Percentiles rank a stretch among this genome's conserved stretches.
phyloP scores from a whole-genome alignment of 1,284 basidiomycete species.

The Moesziomyces antarcticus region DNA sequence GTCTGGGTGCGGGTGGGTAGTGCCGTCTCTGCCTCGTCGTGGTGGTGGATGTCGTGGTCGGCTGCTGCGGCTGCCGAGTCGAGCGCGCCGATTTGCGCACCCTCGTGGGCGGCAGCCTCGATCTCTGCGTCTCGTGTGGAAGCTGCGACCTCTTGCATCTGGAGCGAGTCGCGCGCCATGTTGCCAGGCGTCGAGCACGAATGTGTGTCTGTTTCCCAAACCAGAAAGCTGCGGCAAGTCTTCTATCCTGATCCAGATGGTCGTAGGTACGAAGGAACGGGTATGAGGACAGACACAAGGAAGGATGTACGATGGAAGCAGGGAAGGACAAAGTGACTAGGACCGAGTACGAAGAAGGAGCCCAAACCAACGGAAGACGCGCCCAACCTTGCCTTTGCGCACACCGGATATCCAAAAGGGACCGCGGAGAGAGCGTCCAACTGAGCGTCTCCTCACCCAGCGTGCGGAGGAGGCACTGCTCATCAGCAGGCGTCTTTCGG shows the following conservation, averaged over 20 bases:
- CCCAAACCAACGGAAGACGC: no score
- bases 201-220: not conserved
- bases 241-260: no score
- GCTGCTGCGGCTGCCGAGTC: conserved; percentile 17
- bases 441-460: no score
- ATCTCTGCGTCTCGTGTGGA: conserved; percentile 7
- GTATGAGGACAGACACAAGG: not conserved
- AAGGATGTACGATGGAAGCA: not conserved
- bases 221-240: not conserved
- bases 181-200: not conserved
- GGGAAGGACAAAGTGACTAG: not conserved
- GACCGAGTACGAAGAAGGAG: no score
- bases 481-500: no score
- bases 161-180: conserved; percentile 9
- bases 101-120: conserved; percentile 16
- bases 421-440: no score
- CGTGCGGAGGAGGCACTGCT: no score
- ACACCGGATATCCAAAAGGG: no score
- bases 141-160: conserved; percentile 10
- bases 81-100: conserved; percentile 18
- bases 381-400: no score
- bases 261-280: not conserved
- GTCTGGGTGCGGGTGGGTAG: conserved; percentile 17
- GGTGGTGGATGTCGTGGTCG: conserved; percentile 10
- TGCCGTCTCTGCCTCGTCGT: conserved; percentile 3